Evolutionary conservation across 1,284 basidiomycete species (phyloP), one percentile per base, ranked within the genome.

Genomic region (Ganoderma meredithae): DNA sequence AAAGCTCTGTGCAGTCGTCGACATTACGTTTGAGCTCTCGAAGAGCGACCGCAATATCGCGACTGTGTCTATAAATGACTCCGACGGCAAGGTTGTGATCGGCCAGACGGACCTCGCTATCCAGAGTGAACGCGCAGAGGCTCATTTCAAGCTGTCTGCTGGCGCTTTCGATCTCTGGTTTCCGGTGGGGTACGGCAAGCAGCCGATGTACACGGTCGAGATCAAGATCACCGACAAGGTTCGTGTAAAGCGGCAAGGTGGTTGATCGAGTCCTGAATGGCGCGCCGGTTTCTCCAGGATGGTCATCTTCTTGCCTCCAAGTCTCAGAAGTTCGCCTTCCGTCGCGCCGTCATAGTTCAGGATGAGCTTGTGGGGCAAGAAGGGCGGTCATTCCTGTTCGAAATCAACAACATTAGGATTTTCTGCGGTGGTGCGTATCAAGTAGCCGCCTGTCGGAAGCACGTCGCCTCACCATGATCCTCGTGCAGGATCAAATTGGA

Each of bases 331-430:
- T 84, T 95, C 62, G 93, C 90, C 5, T 94, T 97, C 82, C 88
- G 95, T 27, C 86, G 92, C 22, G 90, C 86, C 36, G 81, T 85
- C 27, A 80, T 97, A 31, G 85, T 97, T 0, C 91, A 97, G 80
- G 91, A 95, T 40, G 85, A 88, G 49, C 83, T 97, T 3, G 75
- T 87, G 19, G 93, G 89, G 71, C 86, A 93, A 74, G 85, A 87
- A 12, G 95, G 95, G 1, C 85, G 89, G 13, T 89, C 91, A 0
- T 97, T 97, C 84, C 79, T 95, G 47, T 98, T 98, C 78, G 91
- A 95, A 77, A 85, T 97, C 75, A 97, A 97, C 79, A 94, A 94
- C 62, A 82, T 94, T 69, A 84, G 92, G 56, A 85, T 97, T n/a
- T 98, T 97, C 78, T 92, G 91, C 75, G 96, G 94, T 70, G 95